Evolutionary conservation across 768 basidiomycete species (phyloP).

Genomic region (Lactarius sp.): DNA sequence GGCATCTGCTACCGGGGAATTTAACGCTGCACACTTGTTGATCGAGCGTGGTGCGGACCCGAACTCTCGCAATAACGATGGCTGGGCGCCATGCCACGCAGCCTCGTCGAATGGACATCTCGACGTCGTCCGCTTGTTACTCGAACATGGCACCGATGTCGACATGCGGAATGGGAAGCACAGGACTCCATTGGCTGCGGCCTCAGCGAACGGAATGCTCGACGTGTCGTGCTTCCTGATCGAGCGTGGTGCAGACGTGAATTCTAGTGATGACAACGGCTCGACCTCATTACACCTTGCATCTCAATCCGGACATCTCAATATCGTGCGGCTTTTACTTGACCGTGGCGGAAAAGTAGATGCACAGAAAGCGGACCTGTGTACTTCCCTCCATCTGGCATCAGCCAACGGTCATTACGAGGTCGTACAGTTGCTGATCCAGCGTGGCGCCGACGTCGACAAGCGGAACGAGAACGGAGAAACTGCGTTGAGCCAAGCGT

Average conservation of each 20-base stretch:
- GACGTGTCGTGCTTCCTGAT: background rate
- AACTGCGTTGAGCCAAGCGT: too few relatives aligned
- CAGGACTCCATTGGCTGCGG: background rate
- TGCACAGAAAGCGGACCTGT: background rate
- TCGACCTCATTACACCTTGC: background rate
- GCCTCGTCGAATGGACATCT: too few relatives aligned
- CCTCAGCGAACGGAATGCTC: background rate
- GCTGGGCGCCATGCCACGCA: too few relatives aligned
- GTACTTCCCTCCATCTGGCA: background rate
- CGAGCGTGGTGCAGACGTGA: background rate
- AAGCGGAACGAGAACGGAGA: too few relatives aligned
- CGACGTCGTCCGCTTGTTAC: too few relatives aligned
- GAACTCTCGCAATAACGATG: background rate
- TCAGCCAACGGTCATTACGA: background rate
- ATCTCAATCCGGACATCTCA: background rate
- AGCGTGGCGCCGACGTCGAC: too few relatives aligned
- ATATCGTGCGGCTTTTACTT: background rate
- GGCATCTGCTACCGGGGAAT: background rate
- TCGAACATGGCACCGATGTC: background rate
- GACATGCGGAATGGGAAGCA: background rate
- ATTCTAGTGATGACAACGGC: background rate
- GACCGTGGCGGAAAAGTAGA: background rate
- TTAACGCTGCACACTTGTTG: background rate
- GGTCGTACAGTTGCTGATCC: background rate
- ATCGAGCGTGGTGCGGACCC: background rate